phyloP scores from a whole-genome alignment of 768 basidiomycete genomes.

The Collybia sordida region DNA sequence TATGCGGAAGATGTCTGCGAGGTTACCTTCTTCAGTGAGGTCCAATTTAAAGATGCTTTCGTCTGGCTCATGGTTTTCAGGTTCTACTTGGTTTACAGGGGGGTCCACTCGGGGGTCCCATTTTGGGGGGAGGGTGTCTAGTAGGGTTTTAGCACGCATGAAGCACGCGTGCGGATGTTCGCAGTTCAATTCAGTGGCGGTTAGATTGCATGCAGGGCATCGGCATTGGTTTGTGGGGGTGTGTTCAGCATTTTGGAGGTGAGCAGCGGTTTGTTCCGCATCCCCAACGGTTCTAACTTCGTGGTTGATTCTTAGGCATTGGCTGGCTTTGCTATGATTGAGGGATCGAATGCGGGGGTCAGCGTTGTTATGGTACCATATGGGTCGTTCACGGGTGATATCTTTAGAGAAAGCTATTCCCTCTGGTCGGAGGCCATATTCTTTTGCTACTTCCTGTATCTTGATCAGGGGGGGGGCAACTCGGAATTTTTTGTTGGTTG shows the following conservation, averaged over 20 bases:
- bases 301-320: slow-evolving; percentile 15
- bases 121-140: slow-evolving; percentile 14
- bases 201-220: background rate
- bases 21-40: background rate
- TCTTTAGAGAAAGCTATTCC: slow-evolving; percentile 8
- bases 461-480: too few relatives aligned
- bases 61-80: background rate
- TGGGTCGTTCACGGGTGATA: slow-evolving; percentile 17
- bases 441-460: slow-evolving; percentile 17
- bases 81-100: background rate
- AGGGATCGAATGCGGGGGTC: background rate
- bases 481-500: slow-evolving; percentile 1
- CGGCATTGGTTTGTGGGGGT: too few relatives aligned
- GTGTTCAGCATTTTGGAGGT: too few relatives aligned
- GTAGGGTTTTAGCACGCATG: slow-evolving; percentile 7
- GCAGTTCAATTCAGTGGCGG: slow-evolving; percentile 7
- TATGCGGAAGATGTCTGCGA: background rate
- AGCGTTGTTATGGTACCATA: slow-evolving; percentile 29
- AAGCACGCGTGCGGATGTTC: slow-evolving; percentile 15
- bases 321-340: slow-evolving; percentile 4
- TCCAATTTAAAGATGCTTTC: background rate
- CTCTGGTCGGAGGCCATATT: slow-evolving; percentile 15
- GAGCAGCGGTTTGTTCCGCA: too few relatives aligned
- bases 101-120: slow-evolving; percentile 16
- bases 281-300: slow-evolving; percentile 9